phyloP scores from a whole-genome alignment of 371 early-diverging fungal species.

The Mucor circinelloides region DNA sequence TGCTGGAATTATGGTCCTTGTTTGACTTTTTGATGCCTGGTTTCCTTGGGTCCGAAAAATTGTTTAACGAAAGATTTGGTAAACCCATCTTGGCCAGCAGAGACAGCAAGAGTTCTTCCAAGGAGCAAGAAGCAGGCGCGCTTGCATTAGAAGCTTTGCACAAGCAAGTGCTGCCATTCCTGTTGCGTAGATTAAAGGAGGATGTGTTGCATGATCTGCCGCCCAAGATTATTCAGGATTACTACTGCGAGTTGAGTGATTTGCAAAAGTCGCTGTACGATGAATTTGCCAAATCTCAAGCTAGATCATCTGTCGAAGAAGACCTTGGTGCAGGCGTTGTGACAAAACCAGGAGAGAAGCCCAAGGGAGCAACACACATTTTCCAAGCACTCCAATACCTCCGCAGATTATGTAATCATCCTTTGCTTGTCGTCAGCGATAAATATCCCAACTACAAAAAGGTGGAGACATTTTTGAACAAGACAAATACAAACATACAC shows the following conservation, averaged over 20 bases:
- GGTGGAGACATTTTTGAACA: conserved; percentile 63
- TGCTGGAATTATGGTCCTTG: conserved; percentile 96
- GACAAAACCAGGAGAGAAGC: conserved; percentile 37
- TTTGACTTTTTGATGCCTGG: conserved; percentile 99
- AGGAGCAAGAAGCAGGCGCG: conserved; percentile 85
- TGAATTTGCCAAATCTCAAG: conserved; percentile 76
- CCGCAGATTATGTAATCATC: conserved; percentile 96
- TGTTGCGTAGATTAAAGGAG: conserved; percentile 97
- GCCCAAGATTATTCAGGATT: conserved; percentile 99
- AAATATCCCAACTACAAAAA: conserved; percentile 82
- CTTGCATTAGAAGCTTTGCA: conserved; percentile 93
- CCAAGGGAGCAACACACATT: conserved; percentile 72
- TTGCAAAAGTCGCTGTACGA: conserved; percentile 90
- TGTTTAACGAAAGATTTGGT: conserved; percentile 89
- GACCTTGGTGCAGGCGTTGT: conserved; percentile 40
- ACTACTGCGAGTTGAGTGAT: conserved; percentile 94
- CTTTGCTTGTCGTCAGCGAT: conserved; percentile 84
- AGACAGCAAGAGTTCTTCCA: conserved; percentile 85
- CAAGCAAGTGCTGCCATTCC: conserved; percentile 96
- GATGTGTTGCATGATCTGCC: conserved; percentile 99
- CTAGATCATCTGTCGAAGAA: conserved; percentile 56
- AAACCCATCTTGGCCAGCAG: conserved; percentile 90
- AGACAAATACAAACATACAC: conserved; percentile 68
- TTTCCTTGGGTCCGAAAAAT: conserved; percentile 89
- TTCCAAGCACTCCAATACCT: conserved; percentile 98